Evolutionary conservation across 2,329 filamentous ascomycete species (phyloP), one percentile per base, ranked within the genome.

Genomic region (Xylaria sp.): DNA sequence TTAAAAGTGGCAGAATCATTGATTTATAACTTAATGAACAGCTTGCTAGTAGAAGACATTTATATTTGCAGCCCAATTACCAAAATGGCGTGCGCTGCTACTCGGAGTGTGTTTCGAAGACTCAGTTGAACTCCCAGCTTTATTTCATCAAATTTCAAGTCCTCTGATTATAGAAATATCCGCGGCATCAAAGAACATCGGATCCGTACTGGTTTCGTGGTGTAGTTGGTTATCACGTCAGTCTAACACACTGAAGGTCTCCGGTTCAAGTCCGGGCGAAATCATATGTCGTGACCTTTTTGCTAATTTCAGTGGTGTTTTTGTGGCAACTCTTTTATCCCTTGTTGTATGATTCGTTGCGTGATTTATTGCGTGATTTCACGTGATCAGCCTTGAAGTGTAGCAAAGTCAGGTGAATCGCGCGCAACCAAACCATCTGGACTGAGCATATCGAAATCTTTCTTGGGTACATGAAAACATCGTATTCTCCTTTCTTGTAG

Each of bases 141-240:
- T n/a, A n/a, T n/a, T n/a, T n/a, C n/a, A n/a, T n/a, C n/a, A n/a
- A n/a, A n/a, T n/a, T n/a, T n/a, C n/a, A n/a, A n/a, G n/a, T n/a
- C n/a, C n/a, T n/a, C n/a, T n/a, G n/a, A n/a, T n/a, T n/a, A n/a
- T n/a, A n/a, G n/a, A n/a, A n/a, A n/a, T n/a, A n/a, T n/a, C n/a
- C n/a, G n/a, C n/a, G n/a, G n/a, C n/a, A n/a, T n/a, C n/a, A n/a
- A n/a, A n/a, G n/a, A n/a, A n/a, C n/a, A n/a, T n/a, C n/a, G n/a
- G n/a, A n/a, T n/a, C n/a, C n/a, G n/a, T 31, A 33, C 3, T 33
- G 72, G 73, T 75, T 70, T 73, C 81, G 65, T 78, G 76, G 76
- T 77, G 77, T 79, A 73, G 80, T 82, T 81, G 80, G 80, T 82
- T 81, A 82, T 82, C 80, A 82, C 81, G 77, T 82, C 79, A 81